Percentiles rank a stretch among this genome's conserved stretches.
phyloP scores from a whole-genome alignment of 2,329 filamentous ascomycete genomes.

The Calonectria pauciramosa region DNA sequence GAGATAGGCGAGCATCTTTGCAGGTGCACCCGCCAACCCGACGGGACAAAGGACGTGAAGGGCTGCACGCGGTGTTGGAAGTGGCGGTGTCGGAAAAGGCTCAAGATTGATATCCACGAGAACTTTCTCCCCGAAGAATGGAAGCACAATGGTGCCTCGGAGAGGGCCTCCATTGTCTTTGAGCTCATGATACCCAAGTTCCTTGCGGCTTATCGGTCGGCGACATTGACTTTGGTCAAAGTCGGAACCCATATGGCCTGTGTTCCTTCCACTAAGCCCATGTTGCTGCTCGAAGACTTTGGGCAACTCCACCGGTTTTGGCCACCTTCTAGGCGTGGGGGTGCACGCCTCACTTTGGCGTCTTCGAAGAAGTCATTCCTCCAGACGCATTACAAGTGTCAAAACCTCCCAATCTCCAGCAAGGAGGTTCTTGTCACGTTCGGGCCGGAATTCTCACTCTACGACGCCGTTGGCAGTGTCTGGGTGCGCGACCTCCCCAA shows the following conservation, averaged over 20 bases:
- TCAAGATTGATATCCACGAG: constrained; percentile 54
- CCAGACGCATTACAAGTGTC: neutral
- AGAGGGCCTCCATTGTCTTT: constrained; percentile 48
- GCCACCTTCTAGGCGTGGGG: neutral
- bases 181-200: neutral
- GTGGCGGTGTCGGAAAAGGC: constrained; percentile 45
- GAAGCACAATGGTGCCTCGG: constrained; percentile 55
- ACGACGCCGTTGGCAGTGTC: neutral
- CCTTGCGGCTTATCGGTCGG: neutral
- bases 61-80: constrained; percentile 54
- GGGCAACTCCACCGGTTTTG: neutral
- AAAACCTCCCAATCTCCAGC: neutral
- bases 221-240: neutral
- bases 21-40: constrained; percentile 22
- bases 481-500: neutral
- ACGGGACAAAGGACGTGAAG: neutral
- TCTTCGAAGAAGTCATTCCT: neutral
- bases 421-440: neutral
- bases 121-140: constrained; percentile 53
- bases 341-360: neutral
- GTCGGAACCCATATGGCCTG: neutral
- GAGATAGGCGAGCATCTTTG: constrained; percentile 25
- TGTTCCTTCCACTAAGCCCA: neutral
- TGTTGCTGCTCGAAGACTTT: neutral
- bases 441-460: neutral